Evolutionary conservation across 768 basidiomycete species (phyloP).

Genomic region (Phanerodontia chrysosporium): DNA sequence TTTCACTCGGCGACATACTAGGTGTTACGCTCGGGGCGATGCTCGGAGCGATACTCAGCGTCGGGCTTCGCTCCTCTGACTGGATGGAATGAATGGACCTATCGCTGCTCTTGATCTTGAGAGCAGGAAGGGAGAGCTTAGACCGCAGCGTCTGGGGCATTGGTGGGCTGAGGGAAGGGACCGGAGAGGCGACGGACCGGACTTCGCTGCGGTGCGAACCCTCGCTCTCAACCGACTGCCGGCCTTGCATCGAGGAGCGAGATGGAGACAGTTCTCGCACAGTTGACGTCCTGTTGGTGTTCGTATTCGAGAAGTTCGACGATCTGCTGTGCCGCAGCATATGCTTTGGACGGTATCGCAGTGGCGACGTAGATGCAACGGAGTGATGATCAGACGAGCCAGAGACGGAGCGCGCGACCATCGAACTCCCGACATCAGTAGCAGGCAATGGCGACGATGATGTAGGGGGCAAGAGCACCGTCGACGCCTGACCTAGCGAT

Average conservation of each 20-base stretch:
- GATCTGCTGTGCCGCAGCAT: constrained; percentile 11
- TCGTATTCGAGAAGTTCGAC: constrained; percentile 7
- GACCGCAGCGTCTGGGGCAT: constrained; percentile 38
- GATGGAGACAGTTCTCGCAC: constrained; percentile 8
- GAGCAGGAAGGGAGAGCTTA: constrained; percentile 66
- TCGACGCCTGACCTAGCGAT: constrained; percentile 9
- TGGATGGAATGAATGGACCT: constrained; percentile 20
- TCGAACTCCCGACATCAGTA: background rate
- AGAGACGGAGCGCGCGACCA: constrained; percentile 2
- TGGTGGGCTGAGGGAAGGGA: constrained; percentile 36
- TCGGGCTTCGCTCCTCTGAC: constrained; percentile 29
- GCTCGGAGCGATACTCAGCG: constrained; percentile 12
- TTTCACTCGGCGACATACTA: constrained; percentile 17
- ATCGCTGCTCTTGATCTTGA: constrained; percentile 40
- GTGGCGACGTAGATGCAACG: constrained; percentile 1
- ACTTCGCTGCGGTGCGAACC: constrained; percentile 34
- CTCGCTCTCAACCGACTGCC: constrained; percentile 16
- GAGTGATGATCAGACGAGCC: constrained; percentile 5
- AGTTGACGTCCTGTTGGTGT: background rate
- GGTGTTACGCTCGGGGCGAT: constrained; percentile 11
- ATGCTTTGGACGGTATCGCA: constrained; percentile 2
- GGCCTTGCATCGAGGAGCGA: constrained; percentile 10
- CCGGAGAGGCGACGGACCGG: constrained; percentile 35
- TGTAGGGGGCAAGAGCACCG: background rate
- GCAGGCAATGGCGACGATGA: background rate